phyloP scores from a whole-genome alignment of 176 grass and related monocot species.

The Carex myosuroides region DNA sequence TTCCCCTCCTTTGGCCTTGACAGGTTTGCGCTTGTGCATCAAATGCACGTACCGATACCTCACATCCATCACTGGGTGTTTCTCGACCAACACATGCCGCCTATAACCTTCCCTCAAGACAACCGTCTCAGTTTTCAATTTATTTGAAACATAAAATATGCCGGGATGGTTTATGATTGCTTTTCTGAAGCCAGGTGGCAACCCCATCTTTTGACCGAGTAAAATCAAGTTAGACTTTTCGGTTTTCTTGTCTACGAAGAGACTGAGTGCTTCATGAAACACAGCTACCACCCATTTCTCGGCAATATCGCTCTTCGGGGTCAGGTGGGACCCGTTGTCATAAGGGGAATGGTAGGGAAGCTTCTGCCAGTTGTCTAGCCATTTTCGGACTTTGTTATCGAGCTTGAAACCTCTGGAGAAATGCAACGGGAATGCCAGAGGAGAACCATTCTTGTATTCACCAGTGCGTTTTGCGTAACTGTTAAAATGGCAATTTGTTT shows the following conservation, averaged over 20 bases:
- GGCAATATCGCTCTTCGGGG: slow-evolving; percentile 55
- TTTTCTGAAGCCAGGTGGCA: slow-evolving; percentile 67
- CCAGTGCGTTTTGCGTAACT: slow-evolving; percentile 51
- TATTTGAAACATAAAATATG: slow-evolving; percentile 88
- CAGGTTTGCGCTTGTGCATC: slow-evolving; percentile 74
- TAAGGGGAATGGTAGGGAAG: slow-evolving; percentile 82
- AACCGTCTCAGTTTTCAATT: slow-evolving; percentile 71
- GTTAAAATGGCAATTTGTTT: background rate
- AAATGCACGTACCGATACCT: slow-evolving; percentile 79
- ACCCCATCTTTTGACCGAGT: slow-evolving; percentile 51
- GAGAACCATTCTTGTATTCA: slow-evolving; percentile 61
- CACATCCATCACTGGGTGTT: slow-evolving; percentile 82
- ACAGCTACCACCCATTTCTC: slow-evolving; percentile 76
- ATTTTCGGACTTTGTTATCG: slow-evolving; percentile 76
- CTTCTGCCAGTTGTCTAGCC: slow-evolving; percentile 85
- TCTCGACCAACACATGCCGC: slow-evolving; percentile 66
- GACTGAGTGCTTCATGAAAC: slow-evolving; percentile 69
- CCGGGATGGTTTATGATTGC: slow-evolving; percentile 65
- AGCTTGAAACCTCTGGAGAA: slow-evolving; percentile 61
- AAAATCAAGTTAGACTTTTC: slow-evolving; percentile 71
- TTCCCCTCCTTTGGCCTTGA: slow-evolving; percentile 31
- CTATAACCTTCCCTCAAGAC: slow-evolving; percentile 72
- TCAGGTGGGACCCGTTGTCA: slow-evolving; percentile 53
- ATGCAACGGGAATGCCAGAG: slow-evolving; percentile 57
- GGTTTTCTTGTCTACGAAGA: slow-evolving; percentile 73